phyloP scores from a whole-genome alignment of 164 flowering plant genomes.

The Magnolia kwangsiensis region DNA sequence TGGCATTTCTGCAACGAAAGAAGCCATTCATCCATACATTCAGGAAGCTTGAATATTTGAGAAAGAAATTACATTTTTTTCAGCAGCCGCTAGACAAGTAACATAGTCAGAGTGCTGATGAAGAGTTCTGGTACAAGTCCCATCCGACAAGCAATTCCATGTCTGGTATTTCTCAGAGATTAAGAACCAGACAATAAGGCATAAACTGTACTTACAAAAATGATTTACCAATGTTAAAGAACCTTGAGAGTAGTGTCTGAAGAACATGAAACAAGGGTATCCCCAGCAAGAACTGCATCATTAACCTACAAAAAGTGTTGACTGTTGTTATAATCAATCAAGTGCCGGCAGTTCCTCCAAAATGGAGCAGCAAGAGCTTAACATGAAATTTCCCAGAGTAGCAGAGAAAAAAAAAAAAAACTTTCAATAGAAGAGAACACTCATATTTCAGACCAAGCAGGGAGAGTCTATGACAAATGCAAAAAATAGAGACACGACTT shows the following conservation, averaged over 20 bases:
- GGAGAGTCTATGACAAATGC: neutral
- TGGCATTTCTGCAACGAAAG: neutral
- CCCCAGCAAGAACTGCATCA: slow-evolving; percentile 81
- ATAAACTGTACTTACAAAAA: slow-evolving; percentile 8
- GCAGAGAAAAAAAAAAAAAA: neutral
- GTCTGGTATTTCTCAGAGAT: slow-evolving; percentile 36
- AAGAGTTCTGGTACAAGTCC: slow-evolving; percentile 69
- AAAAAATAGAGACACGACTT: neutral
- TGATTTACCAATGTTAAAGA: slow-evolving; percentile 3
- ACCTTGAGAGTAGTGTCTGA: slow-evolving; percentile 96
- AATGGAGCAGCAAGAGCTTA: neutral
- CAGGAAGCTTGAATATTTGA: slow-evolving; percentile 9
- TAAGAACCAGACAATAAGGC: slow-evolving; percentile 9
- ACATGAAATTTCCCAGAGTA: neutral
- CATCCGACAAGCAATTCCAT: slow-evolving; percentile 80
- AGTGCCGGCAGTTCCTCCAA: neutral
- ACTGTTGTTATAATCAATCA: neutral
- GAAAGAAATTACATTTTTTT: slow-evolving; percentile 67
- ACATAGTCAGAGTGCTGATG: slow-evolving; percentile 94
- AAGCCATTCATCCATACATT: slow-evolving; percentile 18
- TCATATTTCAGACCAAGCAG: neutral
- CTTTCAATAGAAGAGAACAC: neutral
- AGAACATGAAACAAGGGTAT: slow-evolving; percentile 89
- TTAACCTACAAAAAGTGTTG: slow-evolving; percentile 63
- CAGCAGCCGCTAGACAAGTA: slow-evolving; percentile 82